These are phyloP conservation scores for Phytophthora sojae DNA, from an alignment of 352 stramenopile genomes.

Conservation along the genomic window DNA sequence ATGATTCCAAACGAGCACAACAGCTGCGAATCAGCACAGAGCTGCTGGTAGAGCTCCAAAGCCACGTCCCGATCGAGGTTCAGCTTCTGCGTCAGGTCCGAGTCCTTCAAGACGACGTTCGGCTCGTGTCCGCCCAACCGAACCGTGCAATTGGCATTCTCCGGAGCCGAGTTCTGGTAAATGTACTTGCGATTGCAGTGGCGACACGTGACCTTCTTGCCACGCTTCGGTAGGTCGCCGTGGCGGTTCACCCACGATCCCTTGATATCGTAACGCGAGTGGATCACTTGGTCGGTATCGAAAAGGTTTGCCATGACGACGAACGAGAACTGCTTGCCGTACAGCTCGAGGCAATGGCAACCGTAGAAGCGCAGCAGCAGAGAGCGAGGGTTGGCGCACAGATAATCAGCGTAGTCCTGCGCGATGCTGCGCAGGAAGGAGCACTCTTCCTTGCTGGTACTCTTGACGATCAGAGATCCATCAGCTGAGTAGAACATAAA, in stretches of 20 bases:
- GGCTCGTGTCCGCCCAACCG: conserved; percentile 83
- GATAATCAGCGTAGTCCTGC: conserved; percentile 87
- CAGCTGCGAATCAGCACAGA: conserved; percentile 84
- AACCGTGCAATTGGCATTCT: conserved; percentile 79
- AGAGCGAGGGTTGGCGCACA: conserved; percentile 86
- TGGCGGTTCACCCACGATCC: conserved; percentile 91
- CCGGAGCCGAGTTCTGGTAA: conserved; percentile 68
- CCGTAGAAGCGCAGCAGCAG: conserved; percentile 92
- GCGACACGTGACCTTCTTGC: conserved; percentile 90
- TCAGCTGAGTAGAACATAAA: conserved; percentile 95
- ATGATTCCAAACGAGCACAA: conserved; percentile 92
- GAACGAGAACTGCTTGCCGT: conserved; percentile 93
- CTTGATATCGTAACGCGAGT: conserved; percentile 93
- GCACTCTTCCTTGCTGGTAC: conserved; percentile 89
- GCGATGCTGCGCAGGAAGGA: conserved; percentile 89
- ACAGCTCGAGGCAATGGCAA: conserved; percentile 91
- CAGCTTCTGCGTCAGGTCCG: conserved; percentile 90
- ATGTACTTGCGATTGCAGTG: conserved; percentile 90
- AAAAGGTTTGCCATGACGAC: conserved; percentile 95
- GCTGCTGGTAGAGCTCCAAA: conserved; percentile 76
- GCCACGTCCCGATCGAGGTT: conserved; percentile 79
- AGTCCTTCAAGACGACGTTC: conserved; percentile 92
- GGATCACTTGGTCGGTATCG: conserved; percentile 87
- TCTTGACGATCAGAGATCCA: conserved; percentile 92
- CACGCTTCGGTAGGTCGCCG: conserved; percentile 79